Percentiles rank a stretch among this genome's conserved stretches.
Conservation (phyloP, 2,329 filamentous ascomycete genomes). For the Ophiostoma himal-ulmi region DNA sequence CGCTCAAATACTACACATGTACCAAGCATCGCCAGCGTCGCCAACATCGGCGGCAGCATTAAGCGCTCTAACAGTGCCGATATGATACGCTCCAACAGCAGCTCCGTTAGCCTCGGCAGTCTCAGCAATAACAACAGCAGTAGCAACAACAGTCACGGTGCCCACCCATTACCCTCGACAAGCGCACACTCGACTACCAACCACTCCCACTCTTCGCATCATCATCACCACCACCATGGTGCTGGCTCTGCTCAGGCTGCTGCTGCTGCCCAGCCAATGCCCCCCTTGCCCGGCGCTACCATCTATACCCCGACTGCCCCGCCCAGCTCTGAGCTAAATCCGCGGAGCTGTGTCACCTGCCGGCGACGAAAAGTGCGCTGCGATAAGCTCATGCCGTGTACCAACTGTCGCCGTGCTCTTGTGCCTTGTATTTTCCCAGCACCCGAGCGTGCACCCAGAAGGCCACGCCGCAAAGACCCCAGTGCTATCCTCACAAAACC, state of each 20-base stretch:
- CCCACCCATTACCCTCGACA: conserved; percentile 11
- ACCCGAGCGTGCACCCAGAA: conserved; percentile 46
- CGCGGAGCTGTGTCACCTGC: conserved; percentile 47
- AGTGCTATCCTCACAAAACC: conserved; percentile 44
- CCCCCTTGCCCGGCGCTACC: conserved; percentile 29
- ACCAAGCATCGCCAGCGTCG: conserved; percentile 2
- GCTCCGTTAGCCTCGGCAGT: background rate
- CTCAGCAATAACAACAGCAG: background rate
- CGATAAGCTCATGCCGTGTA: conserved; percentile 51
- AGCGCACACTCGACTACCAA: conserved; percentile 11
- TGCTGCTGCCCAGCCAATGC: conserved; percentile 23
- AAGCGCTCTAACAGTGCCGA: conserved; percentile 12
- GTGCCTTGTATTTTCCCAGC: conserved; percentile 49
- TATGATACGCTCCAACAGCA: conserved; percentile 5
- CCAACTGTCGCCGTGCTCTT: conserved; percentile 49
- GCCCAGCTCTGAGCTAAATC: conserved; percentile 32
- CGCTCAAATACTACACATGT: conserved; percentile 7
- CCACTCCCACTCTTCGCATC: conserved; percentile 13
- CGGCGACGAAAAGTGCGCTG: conserved; percentile 53
- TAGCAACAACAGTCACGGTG: background rate
- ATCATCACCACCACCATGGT: conserved; percentile 19
- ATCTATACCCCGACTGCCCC: conserved; percentile 29
- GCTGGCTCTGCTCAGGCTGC: conserved; percentile 20
- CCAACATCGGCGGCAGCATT: conserved; percentile 1
- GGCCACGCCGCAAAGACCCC: conserved; percentile 56